These are phyloP conservation scores for Pisolithus orientalis DNA, from an alignment of 768 basidiomycete genomes.

Conservation along the genomic window DNA sequence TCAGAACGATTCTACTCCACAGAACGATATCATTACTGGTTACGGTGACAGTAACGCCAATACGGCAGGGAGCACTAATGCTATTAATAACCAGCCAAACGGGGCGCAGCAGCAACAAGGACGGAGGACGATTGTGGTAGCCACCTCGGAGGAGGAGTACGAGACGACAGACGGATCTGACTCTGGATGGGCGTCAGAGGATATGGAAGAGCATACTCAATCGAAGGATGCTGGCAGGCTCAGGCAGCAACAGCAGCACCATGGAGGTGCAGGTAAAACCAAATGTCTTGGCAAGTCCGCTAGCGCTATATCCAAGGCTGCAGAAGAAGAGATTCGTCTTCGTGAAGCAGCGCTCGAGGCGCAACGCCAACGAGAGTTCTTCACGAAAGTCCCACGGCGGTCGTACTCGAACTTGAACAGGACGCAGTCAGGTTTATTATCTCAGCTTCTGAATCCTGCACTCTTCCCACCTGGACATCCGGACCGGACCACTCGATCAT, in stretches of 20 bases:
- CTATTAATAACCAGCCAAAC: constrained; percentile 12
- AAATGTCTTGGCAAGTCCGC: background rate
- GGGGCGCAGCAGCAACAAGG: constrained; percentile 22
- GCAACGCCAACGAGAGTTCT: constrained; percentile 61
- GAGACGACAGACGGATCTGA: constrained; percentile 52
- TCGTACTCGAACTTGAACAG: constrained; percentile 57
- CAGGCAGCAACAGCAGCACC: background rate
- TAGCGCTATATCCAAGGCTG: constrained; percentile 10
- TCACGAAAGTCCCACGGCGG: constrained; percentile 59
- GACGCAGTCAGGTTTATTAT: constrained; percentile 52
- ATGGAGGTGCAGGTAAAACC: background rate
- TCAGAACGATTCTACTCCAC: background rate
- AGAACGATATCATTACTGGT: background rate
- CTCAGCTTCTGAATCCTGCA: constrained; percentile 58
- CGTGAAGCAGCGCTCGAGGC: constrained; percentile 57
- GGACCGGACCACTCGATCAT: constrained; percentile 45
- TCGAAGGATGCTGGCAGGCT: background rate
- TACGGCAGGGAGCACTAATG: constrained; percentile 5
- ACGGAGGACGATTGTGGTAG: constrained; percentile 41
- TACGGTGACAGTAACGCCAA: constrained; percentile 7
- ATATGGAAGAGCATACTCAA: constrained; percentile 24
- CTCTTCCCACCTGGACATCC: constrained; percentile 56
- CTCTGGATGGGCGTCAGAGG: constrained; percentile 62
- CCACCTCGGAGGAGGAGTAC: constrained; percentile 39
- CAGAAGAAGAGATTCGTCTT: constrained; percentile 28